These are phyloP conservation scores for Paracorniculantispora psalliotae DNA, from an alignment of 2,329 filamentous ascomycete species.

Conservation along the genomic window DNA sequence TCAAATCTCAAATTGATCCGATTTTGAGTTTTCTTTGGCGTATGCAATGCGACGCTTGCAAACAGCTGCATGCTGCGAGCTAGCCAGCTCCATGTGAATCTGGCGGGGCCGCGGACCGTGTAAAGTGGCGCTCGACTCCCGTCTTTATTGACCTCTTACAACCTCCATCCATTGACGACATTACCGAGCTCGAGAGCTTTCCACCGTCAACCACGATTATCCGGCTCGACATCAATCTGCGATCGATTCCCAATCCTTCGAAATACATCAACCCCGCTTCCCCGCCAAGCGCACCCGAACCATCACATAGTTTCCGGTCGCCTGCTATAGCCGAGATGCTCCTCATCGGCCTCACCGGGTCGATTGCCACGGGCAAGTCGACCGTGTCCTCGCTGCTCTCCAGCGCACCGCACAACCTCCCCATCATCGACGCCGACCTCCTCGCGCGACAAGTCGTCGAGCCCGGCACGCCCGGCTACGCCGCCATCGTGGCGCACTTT, in stretches of 20 bases:
- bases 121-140: not conserved
- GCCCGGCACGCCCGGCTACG: conserved; percentile 80
- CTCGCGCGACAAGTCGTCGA: conserved; percentile 91
- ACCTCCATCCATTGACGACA: not conserved
- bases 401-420: conserved; percentile 74
- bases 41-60: too few species aligned
- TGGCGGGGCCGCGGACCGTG: not conserved
- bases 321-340: conserved; percentile 56
- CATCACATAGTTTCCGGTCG: not conserved
- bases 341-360: conserved; percentile 91
- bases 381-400: conserved; percentile 84
- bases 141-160: not conserved
- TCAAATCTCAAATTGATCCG: too few species aligned
- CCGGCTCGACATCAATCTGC: too few species aligned
- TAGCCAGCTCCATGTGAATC: too few species aligned
- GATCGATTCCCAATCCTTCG: too few species aligned
- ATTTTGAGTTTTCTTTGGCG: too few species aligned
- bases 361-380: conserved; percentile 96
- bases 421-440: conserved; percentile 90
- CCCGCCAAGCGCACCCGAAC: too few species aligned
- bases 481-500: conserved; percentile 77
- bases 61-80: too few species aligned
- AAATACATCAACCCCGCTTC: too few species aligned
- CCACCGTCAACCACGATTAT: not conserved
- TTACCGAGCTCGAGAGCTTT: not conserved